phyloP scores from a whole-genome alignment of 2,329 filamentous ascomycete species.

The Calycina marina region DNA sequence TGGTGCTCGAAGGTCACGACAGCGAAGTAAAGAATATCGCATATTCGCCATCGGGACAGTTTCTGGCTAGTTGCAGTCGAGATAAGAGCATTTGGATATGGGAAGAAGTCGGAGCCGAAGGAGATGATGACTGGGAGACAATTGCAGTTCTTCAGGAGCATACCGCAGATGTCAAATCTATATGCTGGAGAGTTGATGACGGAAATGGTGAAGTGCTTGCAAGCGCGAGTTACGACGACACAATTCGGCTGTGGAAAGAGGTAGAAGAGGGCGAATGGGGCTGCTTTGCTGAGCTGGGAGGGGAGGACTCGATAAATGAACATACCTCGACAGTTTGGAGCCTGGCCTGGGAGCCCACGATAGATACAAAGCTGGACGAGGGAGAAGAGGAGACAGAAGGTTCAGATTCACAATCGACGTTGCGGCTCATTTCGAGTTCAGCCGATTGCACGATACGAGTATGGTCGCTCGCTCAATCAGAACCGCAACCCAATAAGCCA shows the following conservation, averaged over 20 bases:
- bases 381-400: constrained; percentile 18
- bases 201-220: constrained; percentile 61
- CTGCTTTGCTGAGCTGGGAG: constrained; percentile 68
- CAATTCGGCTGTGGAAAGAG: constrained; percentile 69
- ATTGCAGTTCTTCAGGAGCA: constrained; percentile 91
- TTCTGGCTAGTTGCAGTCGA: constrained; percentile 77
- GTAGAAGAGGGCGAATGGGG: constrained; percentile 85
- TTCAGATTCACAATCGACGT: constrained; percentile 24
- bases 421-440: constrained; percentile 63
- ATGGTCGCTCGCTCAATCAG: constrained; percentile 45
- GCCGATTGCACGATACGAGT: constrained; percentile 69
- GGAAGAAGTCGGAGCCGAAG: constrained; percentile 72
- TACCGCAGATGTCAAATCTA: constrained; percentile 86
- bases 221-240: constrained; percentile 89
- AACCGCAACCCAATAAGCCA: constrained; percentile 17
- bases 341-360: constrained; percentile 51
- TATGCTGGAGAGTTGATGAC: constrained; percentile 71
- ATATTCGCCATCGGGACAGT: constrained; percentile 59
- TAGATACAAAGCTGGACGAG: constrained; percentile 11
- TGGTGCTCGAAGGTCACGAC: constrained; percentile 89
- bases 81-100: constrained; percentile 98
- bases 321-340: constrained; percentile 86
- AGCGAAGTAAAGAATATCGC: constrained; percentile 76
- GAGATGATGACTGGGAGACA: constrained; percentile 93
- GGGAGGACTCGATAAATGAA: constrained; percentile 20